Conservation (phyloP, 2,329 filamentous ascomycete species). For the Epicoccum nigrum region DNA sequence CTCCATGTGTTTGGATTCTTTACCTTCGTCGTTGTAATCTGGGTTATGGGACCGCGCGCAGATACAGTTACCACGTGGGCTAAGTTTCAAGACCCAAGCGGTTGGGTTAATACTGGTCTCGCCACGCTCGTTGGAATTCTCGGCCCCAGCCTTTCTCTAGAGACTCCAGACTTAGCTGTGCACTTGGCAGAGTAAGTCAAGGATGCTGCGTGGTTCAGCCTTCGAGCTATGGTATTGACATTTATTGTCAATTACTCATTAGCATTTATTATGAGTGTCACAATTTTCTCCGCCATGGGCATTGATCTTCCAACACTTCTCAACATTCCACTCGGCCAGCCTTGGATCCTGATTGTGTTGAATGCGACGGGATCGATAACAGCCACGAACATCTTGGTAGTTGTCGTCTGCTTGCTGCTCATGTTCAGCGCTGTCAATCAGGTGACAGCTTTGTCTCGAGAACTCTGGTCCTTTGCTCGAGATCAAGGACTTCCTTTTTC, state of each 20-base stretch:
- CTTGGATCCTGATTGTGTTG: no score
- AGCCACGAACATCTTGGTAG: no score
- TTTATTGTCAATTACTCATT: no score
- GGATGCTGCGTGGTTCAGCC: not conserved
- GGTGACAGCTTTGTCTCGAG: slow-evolving; percentile 36
- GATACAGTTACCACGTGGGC: slow-evolving; percentile 30
- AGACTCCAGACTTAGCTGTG: not conserved
- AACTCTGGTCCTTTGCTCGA: slow-evolving; percentile 43
- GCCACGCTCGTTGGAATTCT: slow-evolving; percentile 9
- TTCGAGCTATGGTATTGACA: no score
- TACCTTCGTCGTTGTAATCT: slow-evolving; percentile 50
- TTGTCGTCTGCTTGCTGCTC: slow-evolving; percentile 22
- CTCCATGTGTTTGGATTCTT: slow-evolving; percentile 60
- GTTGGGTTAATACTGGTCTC: slow-evolving; percentile 33
- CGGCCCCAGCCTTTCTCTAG: not conserved
- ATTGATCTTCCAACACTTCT: no score
- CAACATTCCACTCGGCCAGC: no score
- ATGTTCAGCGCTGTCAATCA: slow-evolving; percentile 32
- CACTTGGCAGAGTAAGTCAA: not conserved
- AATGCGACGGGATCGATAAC: no score
- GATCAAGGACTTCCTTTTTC: slow-evolving; percentile 30
- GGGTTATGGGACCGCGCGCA: slow-evolving; percentile 37
- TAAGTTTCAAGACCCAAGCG: slow-evolving; percentile 34
- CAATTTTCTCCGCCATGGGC: no score
- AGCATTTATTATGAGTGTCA: no score